Evolutionary conservation across 768 basidiomycete species (phyloP), one percentile per base, ranked within the genome.

Genomic region (Nidularia sp.): DNA sequence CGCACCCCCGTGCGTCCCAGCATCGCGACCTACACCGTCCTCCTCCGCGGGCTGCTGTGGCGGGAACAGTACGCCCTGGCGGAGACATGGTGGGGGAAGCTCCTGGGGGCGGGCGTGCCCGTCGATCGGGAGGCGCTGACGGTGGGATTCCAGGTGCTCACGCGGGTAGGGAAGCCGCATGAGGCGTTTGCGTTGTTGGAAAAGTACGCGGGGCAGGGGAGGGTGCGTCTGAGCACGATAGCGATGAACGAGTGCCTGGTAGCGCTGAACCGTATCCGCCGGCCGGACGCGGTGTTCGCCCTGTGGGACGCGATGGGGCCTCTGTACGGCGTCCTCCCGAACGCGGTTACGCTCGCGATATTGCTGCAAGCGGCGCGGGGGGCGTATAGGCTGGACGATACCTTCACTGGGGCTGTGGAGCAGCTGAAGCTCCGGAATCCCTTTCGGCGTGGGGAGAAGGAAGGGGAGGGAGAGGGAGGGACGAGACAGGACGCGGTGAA

Each of bases 261-360:
- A 34, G 55, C 77, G 0, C 71, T 91, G 41, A 71, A 73, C 25
- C 73, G 72, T 18, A 72, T 74, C 15, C 68, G 73, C 32, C 79
- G 87, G 2, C 85, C 86, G 0, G 86, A 88, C 57, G 68, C 77
- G 5, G 75, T 85, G 3, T 85, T 88, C 62, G 68, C 68, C 42
- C 59, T 91, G 1, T 93, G 88, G 86, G 82, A 85, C n/a, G 66
- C 81, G 25, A 79, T 90, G 67, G 69, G 70, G 3, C 59, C 65
- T 0, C 63, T 91, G 2, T 93, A 87, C 62, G 74, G 71, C 4
- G 69, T 85, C 0, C 63, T 69, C 2, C 85, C 85, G 0, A 79
- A 86, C 45, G 63, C 73, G 13, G 63, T 66, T 47, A 80, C 86
- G 32, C 76, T 93, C 49, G 72, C 74, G 43, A 70, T 85, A 49